These are phyloP conservation scores for Fistulinella staudtii DNA, from an alignment of 1,284 basidiomycete genomes.

Conservation along the genomic window DNA sequence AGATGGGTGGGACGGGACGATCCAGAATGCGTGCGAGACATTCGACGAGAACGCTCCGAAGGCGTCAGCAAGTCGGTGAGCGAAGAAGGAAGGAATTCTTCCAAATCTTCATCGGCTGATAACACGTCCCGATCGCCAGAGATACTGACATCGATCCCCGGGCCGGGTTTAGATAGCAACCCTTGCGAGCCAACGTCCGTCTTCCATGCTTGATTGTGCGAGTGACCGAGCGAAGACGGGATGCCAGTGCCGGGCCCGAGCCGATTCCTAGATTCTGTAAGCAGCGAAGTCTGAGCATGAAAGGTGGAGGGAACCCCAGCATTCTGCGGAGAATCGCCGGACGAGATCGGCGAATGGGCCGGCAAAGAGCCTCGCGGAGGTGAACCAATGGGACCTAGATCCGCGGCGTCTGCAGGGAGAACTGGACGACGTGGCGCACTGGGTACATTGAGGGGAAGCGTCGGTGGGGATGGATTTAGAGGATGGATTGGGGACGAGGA, in stretches of 20 bases:
- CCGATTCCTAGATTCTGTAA: conserved; percentile 36
- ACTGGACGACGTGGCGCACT: conserved; percentile 38
- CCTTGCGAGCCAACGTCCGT: conserved; percentile 23
- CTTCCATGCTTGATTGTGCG: conserved; percentile 29
- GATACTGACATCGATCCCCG: conserved; percentile 18
- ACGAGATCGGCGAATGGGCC: conserved; percentile 53
- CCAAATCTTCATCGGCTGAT: conserved; percentile 72
- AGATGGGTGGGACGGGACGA: conserved; percentile 31
- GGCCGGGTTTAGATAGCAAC: background rate
- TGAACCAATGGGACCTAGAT: conserved; percentile 77
- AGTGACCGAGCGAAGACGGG: conserved; percentile 47
- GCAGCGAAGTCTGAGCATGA: conserved; percentile 32
- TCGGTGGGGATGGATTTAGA: conserved; percentile 32
- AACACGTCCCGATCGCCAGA: conserved; percentile 38
- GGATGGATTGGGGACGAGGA: conserved; percentile 10
- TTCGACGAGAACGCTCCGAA: conserved; percentile 72
- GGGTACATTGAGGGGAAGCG: conserved; percentile 52
- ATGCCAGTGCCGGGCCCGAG: conserved; percentile 30
- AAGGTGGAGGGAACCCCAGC: conserved; percentile 38
- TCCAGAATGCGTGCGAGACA: conserved; percentile 65
- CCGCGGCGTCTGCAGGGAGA: conserved; percentile 35
- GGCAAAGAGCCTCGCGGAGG: conserved; percentile 51
- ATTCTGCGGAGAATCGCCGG: conserved; percentile 71
- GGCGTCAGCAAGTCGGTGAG: conserved; percentile 86
- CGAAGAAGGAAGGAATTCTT: conserved; percentile 84